Evolutionary conservation across 2,329 filamentous ascomycete species (phyloP).

Genomic region (Mycosphaerella arachidis): DNA sequence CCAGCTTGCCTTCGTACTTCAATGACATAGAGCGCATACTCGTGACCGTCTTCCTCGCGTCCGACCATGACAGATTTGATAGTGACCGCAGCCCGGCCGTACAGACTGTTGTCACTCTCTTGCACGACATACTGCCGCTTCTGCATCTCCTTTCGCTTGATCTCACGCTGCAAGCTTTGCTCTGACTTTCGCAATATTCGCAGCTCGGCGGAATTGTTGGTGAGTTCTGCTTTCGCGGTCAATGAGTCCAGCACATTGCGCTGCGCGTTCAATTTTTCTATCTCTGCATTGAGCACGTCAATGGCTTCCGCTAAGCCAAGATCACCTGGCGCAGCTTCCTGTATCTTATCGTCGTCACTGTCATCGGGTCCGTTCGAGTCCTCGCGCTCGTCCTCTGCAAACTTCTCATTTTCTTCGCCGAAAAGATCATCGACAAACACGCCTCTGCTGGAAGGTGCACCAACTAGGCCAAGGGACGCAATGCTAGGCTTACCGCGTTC

Average conservation of each 20-base stretch:
- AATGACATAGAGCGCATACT: slow-evolving; percentile 88
- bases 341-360: slow-evolving; percentile 73
- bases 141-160: slow-evolving; percentile 89
- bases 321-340: slow-evolving; percentile 91
- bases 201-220: slow-evolving; percentile 91
- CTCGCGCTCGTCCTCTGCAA: slow-evolving; percentile 79
- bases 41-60: slow-evolving; percentile 80
- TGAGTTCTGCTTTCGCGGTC: slow-evolving; percentile 89
- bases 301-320: slow-evolving; percentile 92
- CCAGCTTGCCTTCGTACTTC: slow-evolving; percentile 87
- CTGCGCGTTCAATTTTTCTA: slow-evolving; percentile 81
- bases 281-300: slow-evolving; percentile 77
- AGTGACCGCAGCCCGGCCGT: slow-evolving; percentile 80
- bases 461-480: slow-evolving; percentile 85
- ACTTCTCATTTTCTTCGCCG: slow-evolving; percentile 82
- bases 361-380: slow-evolving; percentile 60
- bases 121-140: slow-evolving; percentile 95
- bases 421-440: slow-evolving; percentile 93
- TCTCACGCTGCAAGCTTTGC: slow-evolving; percentile 85
- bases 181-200: slow-evolving; percentile 91
- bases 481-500: slow-evolving; percentile 76
- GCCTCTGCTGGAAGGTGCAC: slow-evolving; percentile 77
- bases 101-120: slow-evolving; percentile 95
- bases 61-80: slow-evolving; percentile 94
- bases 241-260: slow-evolving; percentile 88